phyloP scores from a whole-genome alignment of 495 filamentous ascomycete genomes.

The Aspergillus sparsus region DNA sequence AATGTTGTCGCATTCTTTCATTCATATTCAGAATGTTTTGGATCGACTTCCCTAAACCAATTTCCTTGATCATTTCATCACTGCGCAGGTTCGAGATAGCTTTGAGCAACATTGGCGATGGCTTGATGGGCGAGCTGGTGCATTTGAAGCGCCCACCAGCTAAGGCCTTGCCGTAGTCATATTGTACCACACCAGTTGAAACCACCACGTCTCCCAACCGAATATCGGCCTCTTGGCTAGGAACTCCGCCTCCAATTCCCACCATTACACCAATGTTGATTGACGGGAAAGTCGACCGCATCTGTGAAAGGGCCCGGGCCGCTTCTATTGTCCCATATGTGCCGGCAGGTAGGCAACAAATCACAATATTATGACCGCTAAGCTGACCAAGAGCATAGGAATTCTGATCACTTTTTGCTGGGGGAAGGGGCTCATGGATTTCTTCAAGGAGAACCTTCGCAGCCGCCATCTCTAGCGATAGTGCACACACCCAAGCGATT shows the following conservation, averaged over 20 bases:
- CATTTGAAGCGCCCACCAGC: conserved; percentile 30
- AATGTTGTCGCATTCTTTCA: no score
- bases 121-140: conserved; percentile 39
- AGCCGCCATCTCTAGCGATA: conserved; percentile 34
- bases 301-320: conserved; percentile 25
- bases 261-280: conserved; percentile 35
- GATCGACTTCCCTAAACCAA: no score
- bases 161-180: conserved; percentile 41
- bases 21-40: no score
- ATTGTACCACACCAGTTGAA: conserved; percentile 36
- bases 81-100: no score
- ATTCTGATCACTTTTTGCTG: conserved; percentile 26
- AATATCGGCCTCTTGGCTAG: conserved; percentile 28
- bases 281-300: conserved; percentile 26
- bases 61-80: no score
- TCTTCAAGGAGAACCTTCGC: conserved; percentile 35
- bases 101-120: conserved; percentile 31
- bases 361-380: conserved; percentile 34
- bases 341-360: conserved; percentile 32
- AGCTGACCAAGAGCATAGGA: conserved; percentile 36
- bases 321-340: conserved; percentile 32
- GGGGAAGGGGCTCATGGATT: conserved; percentile 26
- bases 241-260: conserved; percentile 40
- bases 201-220: conserved; percentile 41
- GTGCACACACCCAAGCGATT: conserved; percentile 39